phyloP scores from a whole-genome alignment of 305 asterid species.

The Fraxinus sp. region DNA sequence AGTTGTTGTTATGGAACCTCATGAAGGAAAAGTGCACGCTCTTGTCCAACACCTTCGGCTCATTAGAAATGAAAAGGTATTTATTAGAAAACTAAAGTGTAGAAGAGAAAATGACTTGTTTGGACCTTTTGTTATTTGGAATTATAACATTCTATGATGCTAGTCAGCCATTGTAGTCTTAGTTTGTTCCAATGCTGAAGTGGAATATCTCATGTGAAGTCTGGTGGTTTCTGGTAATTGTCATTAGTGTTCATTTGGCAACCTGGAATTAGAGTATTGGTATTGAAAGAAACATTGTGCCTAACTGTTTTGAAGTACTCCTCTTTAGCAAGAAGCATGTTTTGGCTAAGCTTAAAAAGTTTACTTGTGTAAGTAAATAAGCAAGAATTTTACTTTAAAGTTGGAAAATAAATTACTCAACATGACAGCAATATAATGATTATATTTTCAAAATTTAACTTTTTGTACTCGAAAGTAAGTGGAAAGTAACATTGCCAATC shows the following conservation, averaged over 20 bases:
- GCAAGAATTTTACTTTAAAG: background rate
- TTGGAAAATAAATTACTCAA: background rate
- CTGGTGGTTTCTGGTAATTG: background rate
- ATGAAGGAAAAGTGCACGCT: slow-evolving; percentile 59
- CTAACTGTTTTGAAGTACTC: background rate
- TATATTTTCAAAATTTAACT: background rate
- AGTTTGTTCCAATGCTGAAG: background rate
- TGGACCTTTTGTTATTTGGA: background rate
- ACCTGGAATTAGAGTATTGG: background rate
- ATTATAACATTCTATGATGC: background rate
- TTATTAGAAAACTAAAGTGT: background rate
- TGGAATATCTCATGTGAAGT: background rate
- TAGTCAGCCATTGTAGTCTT: background rate
- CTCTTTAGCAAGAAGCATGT: background rate
- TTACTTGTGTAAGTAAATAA: background rate
- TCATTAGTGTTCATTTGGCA: background rate
- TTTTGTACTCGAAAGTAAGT: background rate
- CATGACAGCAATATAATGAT: background rate
- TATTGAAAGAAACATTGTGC: background rate
- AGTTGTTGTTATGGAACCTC: slow-evolving; percentile 89
- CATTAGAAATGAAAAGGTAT: slow-evolving; percentile 71
- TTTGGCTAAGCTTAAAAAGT: background rate
- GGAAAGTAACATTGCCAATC: background rate
- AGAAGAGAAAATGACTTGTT: background rate
- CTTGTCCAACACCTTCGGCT: slow-evolving; percentile 73